These are phyloP conservation scores for Pseudocercospora crystallina DNA, from an alignment of 2,329 filamentous ascomycete species.

Conservation along the genomic window DNA sequence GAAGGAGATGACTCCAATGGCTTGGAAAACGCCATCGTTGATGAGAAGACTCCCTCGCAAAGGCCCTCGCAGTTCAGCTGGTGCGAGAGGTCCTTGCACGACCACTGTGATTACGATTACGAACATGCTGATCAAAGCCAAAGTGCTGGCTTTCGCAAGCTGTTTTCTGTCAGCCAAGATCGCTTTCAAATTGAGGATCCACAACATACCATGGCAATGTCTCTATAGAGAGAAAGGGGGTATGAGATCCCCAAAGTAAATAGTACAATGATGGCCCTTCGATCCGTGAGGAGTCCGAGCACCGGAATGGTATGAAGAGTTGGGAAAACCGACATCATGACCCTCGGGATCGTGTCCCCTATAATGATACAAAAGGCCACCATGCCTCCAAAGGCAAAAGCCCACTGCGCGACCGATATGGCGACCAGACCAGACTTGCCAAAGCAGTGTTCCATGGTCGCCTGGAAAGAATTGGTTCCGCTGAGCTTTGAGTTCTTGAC, in stretches of 20 bases:
- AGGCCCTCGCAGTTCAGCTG: constrained; percentile 68
- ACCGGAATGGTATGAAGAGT: constrained; percentile 70
- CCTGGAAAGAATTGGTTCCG: constrained; percentile 90
- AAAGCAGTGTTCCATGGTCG: constrained; percentile 94
- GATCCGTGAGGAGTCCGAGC: constrained; percentile 76
- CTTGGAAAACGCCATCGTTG: constrained; percentile 87
- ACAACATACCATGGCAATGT: constrained; percentile 81
- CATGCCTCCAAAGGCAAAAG: constrained; percentile 98
- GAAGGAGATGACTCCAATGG: constrained; percentile 96
- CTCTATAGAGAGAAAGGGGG: constrained; percentile 87
- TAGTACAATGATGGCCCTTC: constrained; percentile 81
- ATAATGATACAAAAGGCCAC: constrained; percentile 97
- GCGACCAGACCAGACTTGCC: constrained; percentile 83
- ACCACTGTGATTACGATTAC: constrained; percentile 87
- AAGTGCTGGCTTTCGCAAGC: constrained; percentile 92
- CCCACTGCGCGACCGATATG: constrained; percentile 91
- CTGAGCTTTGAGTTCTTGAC: constrained; percentile 97
- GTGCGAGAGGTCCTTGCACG: constrained; percentile 75
- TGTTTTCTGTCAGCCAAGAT: constrained; percentile 38
- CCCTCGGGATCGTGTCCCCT: constrained; percentile 92
- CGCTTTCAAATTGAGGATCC: neutral
- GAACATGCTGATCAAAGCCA: constrained; percentile 89
- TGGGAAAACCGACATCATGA: constrained; percentile 79
- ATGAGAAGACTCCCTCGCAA: constrained; percentile 72
- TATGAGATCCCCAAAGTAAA: constrained; percentile 85